Evolutionary conservation across 2,329 filamentous ascomycete genomes (phyloP), one percentile per base, ranked within the genome.

Genomic region (Verruconis gallopava): DNA sequence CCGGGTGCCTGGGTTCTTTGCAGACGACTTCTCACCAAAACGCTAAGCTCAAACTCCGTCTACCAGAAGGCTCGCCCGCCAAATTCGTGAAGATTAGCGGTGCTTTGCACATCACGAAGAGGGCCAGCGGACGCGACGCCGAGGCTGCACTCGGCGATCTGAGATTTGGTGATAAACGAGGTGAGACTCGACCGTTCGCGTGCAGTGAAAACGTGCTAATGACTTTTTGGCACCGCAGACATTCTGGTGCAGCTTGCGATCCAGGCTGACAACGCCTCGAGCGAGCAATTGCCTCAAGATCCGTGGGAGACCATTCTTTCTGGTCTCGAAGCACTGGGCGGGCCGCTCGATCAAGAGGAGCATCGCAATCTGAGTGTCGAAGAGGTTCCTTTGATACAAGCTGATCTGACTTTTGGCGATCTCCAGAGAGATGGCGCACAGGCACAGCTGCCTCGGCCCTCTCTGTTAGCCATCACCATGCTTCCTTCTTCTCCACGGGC

Each of bases 31-130:
- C 91, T n/a, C 91, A 98, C 58, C 91, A 96, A 59, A 96, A 96
- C 55, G 91, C 93, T 44, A 95, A 93, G 67, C 72, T 98, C 42
- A 94, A 93, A 67, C 75, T 98, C 44, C 84, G 85, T 52, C 67
- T 98, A 5, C 91, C 91, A 0, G 91, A 98, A 64, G 91, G 91
- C 15, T 98, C 91, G 2, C 91, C 89, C 0, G 91, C 91, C 53
- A 95, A 94, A 57, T 98, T 98, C 58, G 85, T 95, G 59, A 98
- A 98, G 66, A 96, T 98, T 55, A 95, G 85, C 54, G 91, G 91
- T 41, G 91, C 89, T 3, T 68, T 98, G 45, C 88, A 96, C 57
- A 93, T 93, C 48, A 96, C 89, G 3, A 98, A 95, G 68, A 81
- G 91, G 46, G 91, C 89, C 12, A 93, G 88, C 18, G 91, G 91